Evolutionary conservation across 2,329 filamentous ascomycete species (phyloP).

Genomic region (Aureobasidium uvarum): DNA sequence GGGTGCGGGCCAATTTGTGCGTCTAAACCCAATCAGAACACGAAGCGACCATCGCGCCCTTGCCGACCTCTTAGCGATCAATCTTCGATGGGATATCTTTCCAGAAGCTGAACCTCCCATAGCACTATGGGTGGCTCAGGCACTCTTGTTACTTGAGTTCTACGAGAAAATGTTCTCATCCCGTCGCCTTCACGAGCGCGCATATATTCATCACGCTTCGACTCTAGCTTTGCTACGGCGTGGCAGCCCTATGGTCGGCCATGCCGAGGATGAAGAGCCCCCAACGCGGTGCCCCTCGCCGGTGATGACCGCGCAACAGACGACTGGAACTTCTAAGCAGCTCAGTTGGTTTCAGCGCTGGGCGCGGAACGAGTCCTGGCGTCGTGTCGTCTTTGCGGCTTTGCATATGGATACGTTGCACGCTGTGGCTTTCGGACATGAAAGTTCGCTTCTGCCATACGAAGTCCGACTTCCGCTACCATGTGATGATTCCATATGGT

Average conservation of each 20-base stretch:
- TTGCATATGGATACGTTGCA: slow-evolving; percentile 93
- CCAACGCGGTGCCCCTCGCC: slow-evolving; percentile 17
- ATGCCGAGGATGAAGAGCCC: slow-evolving; percentile 74
- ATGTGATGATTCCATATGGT: slow-evolving; percentile 88
- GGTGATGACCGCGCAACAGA: background rate
- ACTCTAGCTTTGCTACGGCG: slow-evolving; percentile 91
- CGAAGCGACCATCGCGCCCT: slow-evolving; percentile 74
- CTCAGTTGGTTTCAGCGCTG: slow-evolving; percentile 88
- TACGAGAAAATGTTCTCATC: slow-evolving; percentile 98
- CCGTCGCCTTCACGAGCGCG: slow-evolving; percentile 82
- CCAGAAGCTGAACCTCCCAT: slow-evolving; percentile 88
- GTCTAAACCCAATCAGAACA: slow-evolving; percentile 67
- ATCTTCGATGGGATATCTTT: slow-evolving; percentile 89
- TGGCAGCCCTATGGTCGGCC: slow-evolving; percentile 82
- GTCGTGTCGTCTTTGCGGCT: slow-evolving; percentile 82
- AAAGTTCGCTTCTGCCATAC: slow-evolving; percentile 91
- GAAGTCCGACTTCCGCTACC: slow-evolving; percentile 88
- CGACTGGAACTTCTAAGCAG: background rate
- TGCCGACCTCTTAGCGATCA: slow-evolving; percentile 84
- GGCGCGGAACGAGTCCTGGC: slow-evolving; percentile 86
- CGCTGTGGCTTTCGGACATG: slow-evolving; percentile 95
- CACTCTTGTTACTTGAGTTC: slow-evolving; percentile 77
- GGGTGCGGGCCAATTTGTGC: slow-evolving; percentile 80
- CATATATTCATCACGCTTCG: slow-evolving; percentile 91
- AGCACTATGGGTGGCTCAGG: slow-evolving; percentile 91